Conservation (phyloP, 225 moss, liverwort and hornwort genomes). For the Thuidium tamariscinum region DNA sequence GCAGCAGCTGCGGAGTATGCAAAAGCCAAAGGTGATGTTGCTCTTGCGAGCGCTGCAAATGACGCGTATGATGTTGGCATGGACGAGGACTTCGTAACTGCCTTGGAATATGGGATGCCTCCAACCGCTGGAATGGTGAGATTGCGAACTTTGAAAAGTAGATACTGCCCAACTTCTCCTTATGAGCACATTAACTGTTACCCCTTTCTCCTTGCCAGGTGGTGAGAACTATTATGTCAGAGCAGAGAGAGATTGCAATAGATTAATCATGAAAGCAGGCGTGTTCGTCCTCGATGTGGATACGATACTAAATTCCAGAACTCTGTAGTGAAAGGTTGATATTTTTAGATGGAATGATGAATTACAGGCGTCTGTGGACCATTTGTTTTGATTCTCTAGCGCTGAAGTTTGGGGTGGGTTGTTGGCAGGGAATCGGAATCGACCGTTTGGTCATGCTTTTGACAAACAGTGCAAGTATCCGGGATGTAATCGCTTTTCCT, state of each 20-base stretch:
- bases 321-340: background rate
- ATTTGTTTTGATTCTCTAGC: background rate
- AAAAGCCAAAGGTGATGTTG: conserved; percentile 51
- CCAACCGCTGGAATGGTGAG: conserved; percentile 95
- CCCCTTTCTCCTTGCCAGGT: background rate
- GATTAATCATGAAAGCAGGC: background rate
- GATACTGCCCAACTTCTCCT: background rate
- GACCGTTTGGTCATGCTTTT: conserved; percentile 95
- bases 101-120: conserved; percentile 95
- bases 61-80: conserved; percentile 74
- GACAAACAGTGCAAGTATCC: conserved; percentile 87
- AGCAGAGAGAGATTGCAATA: background rate
- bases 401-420: background rate
- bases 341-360: background rate
- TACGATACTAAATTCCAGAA: background rate
- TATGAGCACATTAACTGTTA: background rate
- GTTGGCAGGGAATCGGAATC: conserved; percentile 83
- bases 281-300: background rate
- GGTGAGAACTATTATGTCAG: background rate
- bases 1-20: conserved; percentile 62
- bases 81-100: conserved; percentile 91
- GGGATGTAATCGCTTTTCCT: conserved; percentile 96
- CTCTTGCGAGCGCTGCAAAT: conserved; percentile 58
- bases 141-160: background rate
- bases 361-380: background rate